Conservation (phyloP, 345 rosid genomes). For the Combretum micranthum region DNA sequence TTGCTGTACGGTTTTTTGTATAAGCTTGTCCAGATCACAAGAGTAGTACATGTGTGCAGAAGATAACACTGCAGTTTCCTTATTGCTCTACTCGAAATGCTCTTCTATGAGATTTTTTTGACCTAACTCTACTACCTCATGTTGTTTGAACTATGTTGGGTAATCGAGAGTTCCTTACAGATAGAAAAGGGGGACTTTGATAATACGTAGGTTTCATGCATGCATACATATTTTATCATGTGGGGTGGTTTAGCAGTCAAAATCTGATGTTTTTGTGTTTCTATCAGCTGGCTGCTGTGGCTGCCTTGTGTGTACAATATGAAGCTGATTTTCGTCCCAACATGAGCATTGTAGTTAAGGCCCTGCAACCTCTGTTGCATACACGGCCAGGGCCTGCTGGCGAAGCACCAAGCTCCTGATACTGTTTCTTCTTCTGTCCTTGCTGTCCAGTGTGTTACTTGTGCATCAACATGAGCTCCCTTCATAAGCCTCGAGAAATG, state of each 20-base stretch:
- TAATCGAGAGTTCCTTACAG: too few species aligned
- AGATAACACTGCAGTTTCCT: too few species aligned
- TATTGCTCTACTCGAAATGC: too few species aligned
- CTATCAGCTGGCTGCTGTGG: conserved; percentile 79
- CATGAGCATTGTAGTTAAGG: conserved; percentile 94
- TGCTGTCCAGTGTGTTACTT: conserved; percentile 1
- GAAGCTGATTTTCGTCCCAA: conserved; percentile 95
- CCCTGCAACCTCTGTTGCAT: conserved; percentile 75
- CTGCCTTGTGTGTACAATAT: conserved; percentile 84
- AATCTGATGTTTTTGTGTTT: neutral
- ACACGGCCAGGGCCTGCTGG: conserved; percentile 62
- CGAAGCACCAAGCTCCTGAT: conserved; percentile 28
- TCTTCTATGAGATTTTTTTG: too few species aligned
- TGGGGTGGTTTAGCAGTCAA: neutral
- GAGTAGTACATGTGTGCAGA: too few species aligned
- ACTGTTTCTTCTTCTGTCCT: conserved; percentile 4
- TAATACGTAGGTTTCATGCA: neutral
- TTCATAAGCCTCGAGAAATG: conserved; percentile 10
- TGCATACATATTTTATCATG: neutral
- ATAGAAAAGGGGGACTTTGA: too few species aligned
- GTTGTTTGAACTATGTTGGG: too few species aligned
- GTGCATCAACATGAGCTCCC: conserved; percentile 1
- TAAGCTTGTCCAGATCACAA: too few species aligned
- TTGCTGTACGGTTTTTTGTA: too few species aligned
- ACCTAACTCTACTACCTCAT: too few species aligned